A percentile compares a stretch with the other conserved stretches of the same genome.
Evolutionary conservation across 768 basidiomycete genomes (phyloP).

Genomic region (Nidula microcarpa): DNA sequence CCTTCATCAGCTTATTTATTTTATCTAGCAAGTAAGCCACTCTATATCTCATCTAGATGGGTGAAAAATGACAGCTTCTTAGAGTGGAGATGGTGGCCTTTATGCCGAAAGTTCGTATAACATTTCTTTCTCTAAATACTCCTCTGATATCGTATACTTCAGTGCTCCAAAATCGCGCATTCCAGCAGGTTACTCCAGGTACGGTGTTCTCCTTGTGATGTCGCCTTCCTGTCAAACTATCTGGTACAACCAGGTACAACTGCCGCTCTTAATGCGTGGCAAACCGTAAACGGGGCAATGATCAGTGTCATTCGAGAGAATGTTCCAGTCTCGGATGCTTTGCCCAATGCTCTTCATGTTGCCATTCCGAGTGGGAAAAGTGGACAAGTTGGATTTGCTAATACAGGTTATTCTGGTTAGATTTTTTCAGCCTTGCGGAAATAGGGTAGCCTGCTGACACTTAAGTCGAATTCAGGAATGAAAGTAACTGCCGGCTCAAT

Average conservation of each 20-base stretch:
- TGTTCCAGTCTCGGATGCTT: constrained; percentile 49
- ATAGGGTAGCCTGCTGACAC: neutral
- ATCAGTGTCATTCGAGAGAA: constrained; percentile 50
- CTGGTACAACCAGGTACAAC: constrained; percentile 33
- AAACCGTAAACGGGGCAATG: constrained; percentile 38
- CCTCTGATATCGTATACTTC: neutral
- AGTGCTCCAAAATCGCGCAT: constrained; percentile 72
- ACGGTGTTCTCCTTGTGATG: constrained; percentile 3
- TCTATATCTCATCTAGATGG: neutral
- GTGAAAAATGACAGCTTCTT: neutral
- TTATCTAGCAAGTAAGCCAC: constrained; percentile 29
- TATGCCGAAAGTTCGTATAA: constrained; percentile 53
- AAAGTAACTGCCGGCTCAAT: constrained; percentile 46
- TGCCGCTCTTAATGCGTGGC: constrained; percentile 51
- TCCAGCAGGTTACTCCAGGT: constrained; percentile 61
- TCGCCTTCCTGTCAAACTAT: neutral
- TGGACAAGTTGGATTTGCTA: constrained; percentile 50
- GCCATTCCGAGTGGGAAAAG: constrained; percentile 33
- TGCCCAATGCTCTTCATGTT: constrained; percentile 61
- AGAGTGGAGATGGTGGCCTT: constrained; percentile 71
- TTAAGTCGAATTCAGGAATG: constrained; percentile 39
- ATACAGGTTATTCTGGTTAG: constrained; percentile 55
- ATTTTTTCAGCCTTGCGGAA: neutral
- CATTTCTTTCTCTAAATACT: neutral
- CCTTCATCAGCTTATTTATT: neutral